Conservation (phyloP, 345 rosid species). For the Pistacia integerrima region DNA sequence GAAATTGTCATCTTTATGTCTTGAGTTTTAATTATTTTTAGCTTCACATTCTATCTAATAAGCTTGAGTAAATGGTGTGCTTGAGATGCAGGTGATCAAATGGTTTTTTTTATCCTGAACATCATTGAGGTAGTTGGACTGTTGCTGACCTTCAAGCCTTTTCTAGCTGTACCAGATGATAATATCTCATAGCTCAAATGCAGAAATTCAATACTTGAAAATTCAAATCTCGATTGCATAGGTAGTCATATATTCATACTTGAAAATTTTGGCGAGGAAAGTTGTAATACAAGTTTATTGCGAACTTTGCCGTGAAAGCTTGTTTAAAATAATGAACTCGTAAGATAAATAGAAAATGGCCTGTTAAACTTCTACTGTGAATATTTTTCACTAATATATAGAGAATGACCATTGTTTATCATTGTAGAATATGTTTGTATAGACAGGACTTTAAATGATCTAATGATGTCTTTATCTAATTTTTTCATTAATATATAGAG, state of each 20-base stretch:
- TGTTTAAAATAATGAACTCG: background rate
- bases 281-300: no score
- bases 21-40: background rate
- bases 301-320: background rate
- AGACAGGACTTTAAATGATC: no score
- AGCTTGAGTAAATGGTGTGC: background rate
- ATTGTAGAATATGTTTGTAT: no score
- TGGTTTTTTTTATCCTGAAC: slow-evolving; percentile 52
- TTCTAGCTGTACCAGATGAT: slow-evolving; percentile 33
- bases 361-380: no score
- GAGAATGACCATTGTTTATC: no score
- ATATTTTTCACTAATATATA: no score
- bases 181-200: background rate
- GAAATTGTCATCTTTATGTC: background rate
- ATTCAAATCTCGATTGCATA: background rate
- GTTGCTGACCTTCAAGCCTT: slow-evolving; percentile 50
- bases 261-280: background rate
- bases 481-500: no score
- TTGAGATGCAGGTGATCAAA: slow-evolving; percentile 37
- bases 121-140: slow-evolving; percentile 47
- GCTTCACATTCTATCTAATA: background rate
- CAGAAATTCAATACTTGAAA: background rate
- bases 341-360: no score
- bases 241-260: background rate
- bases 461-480: no score